Evolutionary conservation across 2,329 filamentous ascomycete genomes (phyloP).

Genomic region (Colletotrichum eleusines): DNA sequence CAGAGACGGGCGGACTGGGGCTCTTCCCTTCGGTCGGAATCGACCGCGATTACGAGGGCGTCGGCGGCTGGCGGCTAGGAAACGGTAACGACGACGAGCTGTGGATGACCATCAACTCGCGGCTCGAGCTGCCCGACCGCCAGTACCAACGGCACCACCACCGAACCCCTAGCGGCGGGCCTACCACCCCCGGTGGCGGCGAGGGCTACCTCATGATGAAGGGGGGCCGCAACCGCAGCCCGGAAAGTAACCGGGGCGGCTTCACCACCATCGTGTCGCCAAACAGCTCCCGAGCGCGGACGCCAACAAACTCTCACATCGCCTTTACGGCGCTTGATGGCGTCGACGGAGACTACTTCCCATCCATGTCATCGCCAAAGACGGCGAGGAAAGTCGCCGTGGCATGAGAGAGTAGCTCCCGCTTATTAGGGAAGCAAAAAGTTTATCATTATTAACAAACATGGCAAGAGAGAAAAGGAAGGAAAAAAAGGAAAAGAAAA

Average conservation of each 20-base stretch:
- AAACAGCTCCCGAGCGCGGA: conserved; percentile 63
- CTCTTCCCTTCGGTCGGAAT: conserved; percentile 62
- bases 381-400: conserved; percentile 47
- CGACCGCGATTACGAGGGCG: conserved; percentile 69
- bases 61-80: conserved; percentile 68
- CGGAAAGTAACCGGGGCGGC: conserved; percentile 47
- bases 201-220: conserved; percentile 60
- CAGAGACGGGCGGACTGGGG: conserved; percentile 52
- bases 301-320: conserved; percentile 54
- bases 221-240: conserved; percentile 52
- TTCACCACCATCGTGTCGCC: conserved; percentile 50
- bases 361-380: conserved; percentile 50
- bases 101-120: conserved; percentile 66
- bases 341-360: conserved; percentile 58
- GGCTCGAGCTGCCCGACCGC: conserved; percentile 62
- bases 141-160: conserved; percentile 56
- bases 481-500: not conserved
- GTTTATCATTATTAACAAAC: conserved; percentile 11
- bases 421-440: conserved; percentile 2
- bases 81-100: conserved; percentile 57
- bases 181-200: conserved; percentile 54
- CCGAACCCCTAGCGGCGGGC: conserved; percentile 56
- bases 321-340: conserved; percentile 48
- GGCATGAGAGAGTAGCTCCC: conserved; percentile 6
- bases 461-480: not conserved